phyloP scores from a whole-genome alignment of 306 rosid species.

The Cucumis melo region DNA sequence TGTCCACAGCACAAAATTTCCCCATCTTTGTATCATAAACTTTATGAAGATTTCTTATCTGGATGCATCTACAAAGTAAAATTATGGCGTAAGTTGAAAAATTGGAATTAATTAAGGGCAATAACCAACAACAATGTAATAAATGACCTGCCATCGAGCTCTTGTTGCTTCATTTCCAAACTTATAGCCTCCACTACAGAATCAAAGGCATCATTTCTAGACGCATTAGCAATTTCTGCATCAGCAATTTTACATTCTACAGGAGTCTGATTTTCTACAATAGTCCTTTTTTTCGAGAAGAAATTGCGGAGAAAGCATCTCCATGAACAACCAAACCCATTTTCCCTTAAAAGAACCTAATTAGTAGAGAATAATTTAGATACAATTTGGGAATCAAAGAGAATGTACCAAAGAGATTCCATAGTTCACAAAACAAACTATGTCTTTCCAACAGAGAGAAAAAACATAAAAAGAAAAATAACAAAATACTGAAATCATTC shows the following conservation, averaged over 20 bases:
- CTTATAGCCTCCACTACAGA: constrained; percentile 58
- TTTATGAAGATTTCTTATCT: constrained; percentile 80
- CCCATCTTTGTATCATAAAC: constrained; percentile 75
- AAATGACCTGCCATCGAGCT: constrained; percentile 75
- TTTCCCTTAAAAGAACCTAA: constrained; percentile 82
- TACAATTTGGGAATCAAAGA: neutral
- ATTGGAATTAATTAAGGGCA: constrained; percentile 8
- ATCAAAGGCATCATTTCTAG: constrained; percentile 20
- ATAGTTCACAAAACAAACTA: neutral
- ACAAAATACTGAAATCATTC: neutral
- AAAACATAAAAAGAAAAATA: neutral
- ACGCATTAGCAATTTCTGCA: constrained; percentile 15
- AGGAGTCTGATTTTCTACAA: constrained; percentile 17
- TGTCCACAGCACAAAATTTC: constrained; percentile 75
- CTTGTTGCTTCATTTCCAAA: constrained; percentile 92
- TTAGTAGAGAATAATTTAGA: constrained; percentile 1
- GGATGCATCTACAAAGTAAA: constrained; percentile 62
- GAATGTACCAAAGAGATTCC: neutral
- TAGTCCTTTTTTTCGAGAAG: constrained; percentile 40
- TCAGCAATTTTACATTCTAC: constrained; percentile 18
- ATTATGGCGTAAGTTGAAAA: constrained; percentile 1
- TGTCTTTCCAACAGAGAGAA: neutral
- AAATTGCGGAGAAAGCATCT: constrained; percentile 41
- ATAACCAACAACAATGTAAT: constrained; percentile 6
- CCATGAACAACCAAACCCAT: constrained; percentile 71